These are phyloP conservation scores for Cytospora mali DNA, from an alignment of 2,329 filamentous ascomycete species.

Conservation along the genomic window DNA sequence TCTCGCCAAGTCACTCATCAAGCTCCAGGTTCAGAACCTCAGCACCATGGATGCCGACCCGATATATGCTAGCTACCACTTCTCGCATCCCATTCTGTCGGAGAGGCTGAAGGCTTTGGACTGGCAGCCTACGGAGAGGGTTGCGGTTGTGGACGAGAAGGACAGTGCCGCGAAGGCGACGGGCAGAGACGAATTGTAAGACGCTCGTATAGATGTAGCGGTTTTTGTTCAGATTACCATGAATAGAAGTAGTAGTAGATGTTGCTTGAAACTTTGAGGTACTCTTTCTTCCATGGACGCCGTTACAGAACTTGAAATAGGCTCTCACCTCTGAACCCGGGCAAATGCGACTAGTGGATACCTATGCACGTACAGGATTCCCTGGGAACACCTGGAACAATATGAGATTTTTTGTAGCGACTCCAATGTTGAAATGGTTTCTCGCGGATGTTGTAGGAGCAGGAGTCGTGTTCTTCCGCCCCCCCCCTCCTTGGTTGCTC, in stretches of 20 bases:
- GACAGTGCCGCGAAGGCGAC: slow-evolving; percentile 66
- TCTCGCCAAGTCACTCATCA: slow-evolving; percentile 86
- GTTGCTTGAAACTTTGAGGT: not conserved
- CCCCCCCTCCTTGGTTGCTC: not conserved
- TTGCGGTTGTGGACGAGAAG: slow-evolving; percentile 42
- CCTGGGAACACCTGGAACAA: no score
- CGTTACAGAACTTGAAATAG: no score
- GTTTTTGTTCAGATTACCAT: not conserved
- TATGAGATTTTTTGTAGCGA: no score
- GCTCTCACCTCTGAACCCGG: no score
- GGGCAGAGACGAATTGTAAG: slow-evolving; percentile 73
- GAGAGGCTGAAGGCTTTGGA: slow-evolving; percentile 90
- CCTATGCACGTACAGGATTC: no score
- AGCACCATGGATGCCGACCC: slow-evolving; percentile 99
- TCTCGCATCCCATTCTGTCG: slow-evolving; percentile 93
- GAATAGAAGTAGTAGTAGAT: not conserved
- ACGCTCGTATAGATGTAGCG: not conserved
- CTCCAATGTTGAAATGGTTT: no score
- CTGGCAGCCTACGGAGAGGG: slow-evolving; percentile 69
- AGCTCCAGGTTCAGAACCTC: slow-evolving; percentile 97
- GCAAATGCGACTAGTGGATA: no score
- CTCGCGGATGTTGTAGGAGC: no score
- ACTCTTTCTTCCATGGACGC: no score
- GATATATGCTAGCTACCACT: slow-evolving; percentile 98
- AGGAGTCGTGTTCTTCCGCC: not conserved